These are phyloP conservation scores for Teunomyces lycoperdinae DNA, from an alignment of 805 yeast genomes.

Conservation along the genomic window DNA sequence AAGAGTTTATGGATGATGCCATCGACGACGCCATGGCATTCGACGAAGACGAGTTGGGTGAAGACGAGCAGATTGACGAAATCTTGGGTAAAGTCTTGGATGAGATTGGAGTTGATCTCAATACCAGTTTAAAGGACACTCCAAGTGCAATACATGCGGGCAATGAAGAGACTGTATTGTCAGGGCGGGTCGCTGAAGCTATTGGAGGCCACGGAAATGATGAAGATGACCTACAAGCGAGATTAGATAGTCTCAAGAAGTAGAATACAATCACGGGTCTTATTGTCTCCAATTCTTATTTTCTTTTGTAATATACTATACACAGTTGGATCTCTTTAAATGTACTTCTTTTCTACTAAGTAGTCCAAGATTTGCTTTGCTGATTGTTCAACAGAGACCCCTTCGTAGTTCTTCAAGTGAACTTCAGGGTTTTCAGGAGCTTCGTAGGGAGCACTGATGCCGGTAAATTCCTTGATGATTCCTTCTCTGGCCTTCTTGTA, in stretches of 20 bases:
- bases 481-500: constrained; percentile 98
- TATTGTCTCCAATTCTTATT: not conserved
- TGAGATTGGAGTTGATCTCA: constrained; percentile 90
- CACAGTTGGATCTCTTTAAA: constrained; percentile 11
- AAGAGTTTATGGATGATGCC: constrained; percentile 98
- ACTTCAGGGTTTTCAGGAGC: constrained; percentile 85
- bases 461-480: constrained; percentile 89
- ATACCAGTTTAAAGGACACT: constrained; percentile 44
- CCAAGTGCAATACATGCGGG: constrained; percentile 34
- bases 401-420: constrained; percentile 66
- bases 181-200: constrained; percentile 50
- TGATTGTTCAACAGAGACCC: constrained; percentile 73
- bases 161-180: constrained; percentile 36
- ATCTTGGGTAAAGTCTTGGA: constrained; percentile 89
- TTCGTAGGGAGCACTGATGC: constrained; percentile 94
- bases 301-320: too few relatives aligned
- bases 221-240: constrained; percentile 86
- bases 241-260: constrained; percentile 76
- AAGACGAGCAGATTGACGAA: constrained; percentile 88
- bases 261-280: constrained; percentile 8
- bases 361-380: constrained; percentile 71
- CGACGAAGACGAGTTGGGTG: constrained; percentile 67
- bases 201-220: constrained; percentile 34
- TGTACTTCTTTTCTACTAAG: constrained; percentile 49
- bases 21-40: constrained; percentile 95